Percentiles rank a stretch among this genome's conserved stretches.
Conservation (phyloP, 805 yeast species). For the Yamadazyma nakazawae region DNA sequence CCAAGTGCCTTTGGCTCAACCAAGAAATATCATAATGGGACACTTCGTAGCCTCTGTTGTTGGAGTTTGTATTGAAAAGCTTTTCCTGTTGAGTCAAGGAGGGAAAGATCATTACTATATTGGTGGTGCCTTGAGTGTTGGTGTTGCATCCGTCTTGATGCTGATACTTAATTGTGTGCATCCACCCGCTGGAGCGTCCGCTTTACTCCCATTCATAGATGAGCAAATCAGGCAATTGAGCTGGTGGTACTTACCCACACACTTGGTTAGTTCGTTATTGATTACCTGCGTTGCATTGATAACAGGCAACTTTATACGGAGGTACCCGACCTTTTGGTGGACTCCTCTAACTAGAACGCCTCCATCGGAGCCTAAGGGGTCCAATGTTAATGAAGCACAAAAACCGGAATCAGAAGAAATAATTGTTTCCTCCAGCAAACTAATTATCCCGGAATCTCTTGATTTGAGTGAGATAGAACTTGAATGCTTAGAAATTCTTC, state of each 20-base stretch:
- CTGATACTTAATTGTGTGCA: constrained; percentile 54
- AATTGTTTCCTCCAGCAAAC: background rate
- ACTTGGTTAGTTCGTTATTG: constrained; percentile 47
- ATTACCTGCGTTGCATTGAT: constrained; percentile 50
- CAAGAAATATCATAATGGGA: constrained; percentile 56
- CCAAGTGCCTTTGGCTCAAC: constrained; percentile 62
- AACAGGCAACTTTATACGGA: constrained; percentile 50
- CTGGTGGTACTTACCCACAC: constrained; percentile 64
- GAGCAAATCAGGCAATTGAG: constrained; percentile 46
- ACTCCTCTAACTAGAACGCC: constrained; percentile 24
- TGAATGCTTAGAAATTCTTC: constrained; percentile 26
- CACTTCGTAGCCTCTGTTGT: constrained; percentile 51
- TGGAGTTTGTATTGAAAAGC: constrained; percentile 53
- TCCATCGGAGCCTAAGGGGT: background rate
- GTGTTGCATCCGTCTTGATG: constrained; percentile 52
- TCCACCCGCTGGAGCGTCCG: constrained; percentile 74
- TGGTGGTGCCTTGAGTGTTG: constrained; percentile 57
- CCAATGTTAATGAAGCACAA: background rate
- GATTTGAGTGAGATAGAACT: constrained; percentile 24
- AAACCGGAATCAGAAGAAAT: constrained; percentile 3
- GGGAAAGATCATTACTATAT: constrained; percentile 53
- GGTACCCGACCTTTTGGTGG: constrained; percentile 65
- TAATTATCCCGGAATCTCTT: constrained; percentile 21
- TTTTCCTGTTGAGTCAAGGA: constrained; percentile 44
- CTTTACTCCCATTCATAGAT: constrained; percentile 54